Base-by-base conservation (phyloP, 2,329 filamentous ascomycete genomes). In the Monosporascus ibericus region DNA sequence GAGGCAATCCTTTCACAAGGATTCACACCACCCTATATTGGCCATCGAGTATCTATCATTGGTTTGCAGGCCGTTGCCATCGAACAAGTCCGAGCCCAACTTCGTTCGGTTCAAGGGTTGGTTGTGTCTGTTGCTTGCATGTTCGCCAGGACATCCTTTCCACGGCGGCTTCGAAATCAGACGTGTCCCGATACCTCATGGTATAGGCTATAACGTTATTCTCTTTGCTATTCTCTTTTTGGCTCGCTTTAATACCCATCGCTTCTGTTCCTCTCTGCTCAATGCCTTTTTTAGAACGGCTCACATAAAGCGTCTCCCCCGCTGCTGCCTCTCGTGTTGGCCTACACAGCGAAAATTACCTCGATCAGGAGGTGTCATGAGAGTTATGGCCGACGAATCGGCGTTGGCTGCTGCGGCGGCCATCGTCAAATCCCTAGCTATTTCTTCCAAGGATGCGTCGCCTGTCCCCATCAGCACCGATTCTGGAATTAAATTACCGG, bases 401-500 rank as follows among this genome's bases (percentile, higher is more conserved):
- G 76, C 76, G 60, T 70, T 83, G 67, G 74, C 72, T 60, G 78
- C 79, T 46, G 75, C 76, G 38, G 75, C 78, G 61, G 73, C 78
- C 63, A 72, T 83, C 58, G 71, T 84, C 59, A 75, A 76, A 61
- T 74, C 71, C 56, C 69, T 84, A 54, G 80, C 78, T 54, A 66
- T 68, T 56, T 72, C 75, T 53, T 65, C 71, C 34, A 71, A 70
- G 56, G 66, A 70, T 48, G 60, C 68, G 39, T 63, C 66, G 56
- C 66, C 72, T 48, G 68, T 72, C 49, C 67, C 73, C 52, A 67
- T 72, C 54, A 71, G 70, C 48, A 66, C 71, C 52, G 74, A 72
- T 53, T 70, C 72, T 49, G 75, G 80, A 59, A 78, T 92, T 65
- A 80, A 79, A 57, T 79, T 97, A 24, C 92, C 92, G 15, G 94